phyloP scores from a whole-genome alignment of 805 yeast genomes.

The Hanseniaspora thailandica region DNA sequence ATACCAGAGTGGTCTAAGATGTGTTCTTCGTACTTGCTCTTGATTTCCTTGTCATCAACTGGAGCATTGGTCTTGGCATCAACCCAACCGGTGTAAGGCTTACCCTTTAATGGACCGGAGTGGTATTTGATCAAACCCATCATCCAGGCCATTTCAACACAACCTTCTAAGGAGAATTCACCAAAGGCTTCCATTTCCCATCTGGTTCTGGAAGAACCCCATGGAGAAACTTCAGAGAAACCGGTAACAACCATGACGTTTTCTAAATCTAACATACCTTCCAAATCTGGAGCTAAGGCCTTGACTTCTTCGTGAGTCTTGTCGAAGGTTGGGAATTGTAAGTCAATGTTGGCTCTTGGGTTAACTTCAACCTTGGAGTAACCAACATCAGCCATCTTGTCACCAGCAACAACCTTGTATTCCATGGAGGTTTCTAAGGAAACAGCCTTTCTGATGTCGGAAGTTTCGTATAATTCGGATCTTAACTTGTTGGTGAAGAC shows the following conservation, averaged over 20 bases:
- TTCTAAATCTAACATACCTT: conserved; percentile 86
- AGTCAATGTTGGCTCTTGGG: conserved; percentile 91
- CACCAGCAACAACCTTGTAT: conserved; percentile 70
- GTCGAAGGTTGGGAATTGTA: conserved; percentile 73
- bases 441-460: conserved; percentile 91
- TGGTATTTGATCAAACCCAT: conserved; percentile 96
- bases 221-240: conserved; percentile 96
- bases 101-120: conserved; percentile 52
- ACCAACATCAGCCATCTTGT: conserved; percentile 65
- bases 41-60: conserved; percentile 88
- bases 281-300: conserved; percentile 57
- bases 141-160: conserved; percentile 99
- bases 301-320: conserved; percentile 66
- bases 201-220: conserved; percentile 98
- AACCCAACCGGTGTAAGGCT: conserved; percentile 93
- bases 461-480: conserved; percentile 55
- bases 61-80: conserved; percentile 88
- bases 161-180: conserved; percentile 91
- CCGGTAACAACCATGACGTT: conserved; percentile 92
- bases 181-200: conserved; percentile 99
- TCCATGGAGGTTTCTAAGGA: conserved; percentile 87
- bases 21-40: conserved; percentile 77
- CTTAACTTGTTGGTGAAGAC: conserved; percentile 74
- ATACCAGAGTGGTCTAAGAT: conserved; percentile 92
- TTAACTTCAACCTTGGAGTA: conserved; percentile 64